Conservation (phyloP, 2,329 filamentous ascomycete genomes). For the Aspergillus neotritici region DNA sequence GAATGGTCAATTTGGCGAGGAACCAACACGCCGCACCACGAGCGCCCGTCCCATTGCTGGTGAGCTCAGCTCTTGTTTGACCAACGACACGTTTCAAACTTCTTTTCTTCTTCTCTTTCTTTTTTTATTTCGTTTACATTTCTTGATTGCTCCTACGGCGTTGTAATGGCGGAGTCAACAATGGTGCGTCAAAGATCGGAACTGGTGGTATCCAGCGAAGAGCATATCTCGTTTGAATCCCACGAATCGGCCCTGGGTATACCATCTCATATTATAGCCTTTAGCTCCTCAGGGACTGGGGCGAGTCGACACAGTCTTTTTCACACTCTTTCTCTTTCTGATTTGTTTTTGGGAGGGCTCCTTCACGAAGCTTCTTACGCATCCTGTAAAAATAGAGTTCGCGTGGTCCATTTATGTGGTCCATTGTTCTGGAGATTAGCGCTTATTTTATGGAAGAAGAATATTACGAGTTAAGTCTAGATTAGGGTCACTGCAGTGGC, state of each 20-base stretch:
- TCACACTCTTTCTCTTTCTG: slow-evolving; percentile 7
- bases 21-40: too few species aligned
- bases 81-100: slow-evolving; percentile 3
- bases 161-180: slow-evolving; percentile 33
- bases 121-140: slow-evolving; percentile 21
- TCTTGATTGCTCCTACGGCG: slow-evolving; percentile 31
- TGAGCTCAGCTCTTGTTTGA: too few species aligned
- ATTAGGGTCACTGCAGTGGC: slow-evolving; percentile 7
- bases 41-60: too few species aligned
- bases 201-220: slow-evolving; percentile 25
- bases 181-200: slow-evolving; percentile 28
- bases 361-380: slow-evolving; percentile 18
- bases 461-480: slow-evolving; percentile 28
- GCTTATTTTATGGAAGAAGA: slow-evolving; percentile 30
- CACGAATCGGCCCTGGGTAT: slow-evolving; percentile 12
- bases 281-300: too few species aligned
- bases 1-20: neutral
- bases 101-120: slow-evolving; percentile 10
- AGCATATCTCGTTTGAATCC: slow-evolving; percentile 13
- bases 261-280: too few species aligned
- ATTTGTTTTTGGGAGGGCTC: slow-evolving; percentile 3
- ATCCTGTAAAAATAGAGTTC: slow-evolving; percentile 38
- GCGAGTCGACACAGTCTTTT: slow-evolving; percentile 9
- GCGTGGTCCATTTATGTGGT: slow-evolving; percentile 19
- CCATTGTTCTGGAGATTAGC: slow-evolving; percentile 31